phyloP scores from a whole-genome alignment of 257 asterid species.

The Capsicum pubescens region DNA sequence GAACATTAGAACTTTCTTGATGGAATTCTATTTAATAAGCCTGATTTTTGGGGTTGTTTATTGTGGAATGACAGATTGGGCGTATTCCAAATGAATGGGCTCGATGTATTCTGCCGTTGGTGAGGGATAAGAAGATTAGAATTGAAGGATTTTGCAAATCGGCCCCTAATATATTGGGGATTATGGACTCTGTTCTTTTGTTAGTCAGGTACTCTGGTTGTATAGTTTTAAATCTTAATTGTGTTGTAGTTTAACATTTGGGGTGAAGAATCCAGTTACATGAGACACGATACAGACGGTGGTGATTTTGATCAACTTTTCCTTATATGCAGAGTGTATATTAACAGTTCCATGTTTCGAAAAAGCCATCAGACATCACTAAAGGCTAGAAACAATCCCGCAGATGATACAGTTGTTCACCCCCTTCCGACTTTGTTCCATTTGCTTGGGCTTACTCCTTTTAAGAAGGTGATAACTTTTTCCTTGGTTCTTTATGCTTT shows the following conservation, averaged over 20 bases:
- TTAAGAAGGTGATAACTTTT: conserved; percentile 63
- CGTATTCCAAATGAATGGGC: conserved; percentile 99
- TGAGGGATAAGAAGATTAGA: conserved; percentile 73
- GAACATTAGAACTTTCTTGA: conserved; percentile 1
- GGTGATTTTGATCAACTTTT: conserved; percentile 32
- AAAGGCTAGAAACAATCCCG: conserved; percentile 63
- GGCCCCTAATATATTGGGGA: conserved; percentile 77
- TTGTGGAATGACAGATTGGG: conserved; percentile 69
- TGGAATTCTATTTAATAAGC: conserved; percentile 8
- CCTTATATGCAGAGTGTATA: conserved; percentile 61
- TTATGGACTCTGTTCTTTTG: conserved; percentile 83
- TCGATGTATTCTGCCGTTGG: conserved; percentile 87
- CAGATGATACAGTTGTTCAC: conserved; percentile 73
- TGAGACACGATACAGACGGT: neutral
- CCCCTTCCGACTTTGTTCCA: conserved; percentile 90
- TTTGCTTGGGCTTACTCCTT: conserved; percentile 80
- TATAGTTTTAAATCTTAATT: neutral
- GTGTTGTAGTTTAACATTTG: neutral
- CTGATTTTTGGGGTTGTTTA: conserved; percentile 18
- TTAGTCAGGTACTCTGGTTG: conserved; percentile 55
- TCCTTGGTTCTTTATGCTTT: neutral
- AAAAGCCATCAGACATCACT: conserved; percentile 69
- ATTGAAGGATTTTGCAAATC: conserved; percentile 76
- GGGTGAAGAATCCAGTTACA: conserved; percentile 28
- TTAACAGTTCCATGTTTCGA: conserved; percentile 80